A percentile compares a stretch with the other conserved stretches of the same genome.
These are phyloP conservation scores for Colletotrichum sp. DNA, from an alignment of 2,329 filamentous ascomycete genomes.

Conservation along the genomic window DNA sequence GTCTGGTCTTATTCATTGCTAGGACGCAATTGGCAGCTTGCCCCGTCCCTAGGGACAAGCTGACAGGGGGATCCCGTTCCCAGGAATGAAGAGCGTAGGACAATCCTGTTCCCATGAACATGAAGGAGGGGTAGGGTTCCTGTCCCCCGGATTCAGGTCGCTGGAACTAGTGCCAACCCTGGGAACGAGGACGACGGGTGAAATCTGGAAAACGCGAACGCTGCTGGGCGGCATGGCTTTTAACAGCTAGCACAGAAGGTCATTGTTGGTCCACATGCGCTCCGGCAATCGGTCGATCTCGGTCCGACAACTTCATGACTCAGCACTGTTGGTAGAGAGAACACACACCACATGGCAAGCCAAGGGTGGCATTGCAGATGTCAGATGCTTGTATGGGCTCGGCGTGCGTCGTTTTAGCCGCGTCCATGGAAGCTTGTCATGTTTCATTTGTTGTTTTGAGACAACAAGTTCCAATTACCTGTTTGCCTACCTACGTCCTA, in stretches of 20 bases:
- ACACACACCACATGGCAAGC: background rate
- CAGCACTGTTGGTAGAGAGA: background rate
- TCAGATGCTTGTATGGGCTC: background rate
- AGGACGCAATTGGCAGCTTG: background rate
- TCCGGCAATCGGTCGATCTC: background rate
- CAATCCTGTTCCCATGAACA: background rate
- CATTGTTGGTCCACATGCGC: background rate
- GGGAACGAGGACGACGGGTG: background rate
- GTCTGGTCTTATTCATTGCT: background rate
- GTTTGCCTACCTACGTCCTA: background rate
- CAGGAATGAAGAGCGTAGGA: background rate
- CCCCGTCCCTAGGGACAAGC: background rate
- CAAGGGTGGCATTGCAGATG: background rate
- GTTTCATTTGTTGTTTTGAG: background rate
- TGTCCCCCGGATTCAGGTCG: background rate
- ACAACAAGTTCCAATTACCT: background rate
- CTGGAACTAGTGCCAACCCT: background rate
- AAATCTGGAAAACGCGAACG: background rate
- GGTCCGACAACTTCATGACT: background rate
- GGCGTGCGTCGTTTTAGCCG: background rate
- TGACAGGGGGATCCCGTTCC: background rate
- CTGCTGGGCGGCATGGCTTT: background rate
- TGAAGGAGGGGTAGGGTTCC: background rate
- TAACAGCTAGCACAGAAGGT: background rate
- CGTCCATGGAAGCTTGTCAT: background rate